These are phyloP conservation scores for Spinacia oleracea DNA, from an alignment of 179 eudicot species.

Conservation along the genomic window DNA sequence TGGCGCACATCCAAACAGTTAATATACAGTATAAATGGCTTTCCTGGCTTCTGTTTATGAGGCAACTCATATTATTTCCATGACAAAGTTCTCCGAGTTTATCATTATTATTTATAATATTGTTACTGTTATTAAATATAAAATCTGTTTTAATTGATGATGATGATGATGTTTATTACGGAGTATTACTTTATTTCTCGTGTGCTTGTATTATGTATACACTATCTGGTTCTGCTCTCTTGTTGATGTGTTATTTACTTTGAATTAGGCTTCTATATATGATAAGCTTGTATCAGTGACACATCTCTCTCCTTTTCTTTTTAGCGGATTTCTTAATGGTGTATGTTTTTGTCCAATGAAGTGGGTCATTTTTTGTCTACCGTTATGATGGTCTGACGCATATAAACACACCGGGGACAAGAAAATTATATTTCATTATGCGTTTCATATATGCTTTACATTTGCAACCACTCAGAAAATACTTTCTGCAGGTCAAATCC, in stretches of 20 bases:
- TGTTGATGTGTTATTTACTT: neutral
- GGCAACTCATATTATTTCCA: neutral
- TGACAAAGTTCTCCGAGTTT: too few species aligned
- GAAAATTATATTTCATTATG: neutral
- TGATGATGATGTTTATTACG: neutral
- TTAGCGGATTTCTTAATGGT: neutral
- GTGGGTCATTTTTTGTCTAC: slow-evolving; percentile 2
- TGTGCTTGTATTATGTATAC: neutral
- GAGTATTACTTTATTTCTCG: neutral
- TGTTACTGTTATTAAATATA: too few species aligned
- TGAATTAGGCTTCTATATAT: neutral
- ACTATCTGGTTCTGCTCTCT: neutral
- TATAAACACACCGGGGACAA: neutral
- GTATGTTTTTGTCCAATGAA: slow-evolving; percentile 1
- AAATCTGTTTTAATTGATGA: neutral
- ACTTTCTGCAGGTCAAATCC: slow-evolving; percentile 48
- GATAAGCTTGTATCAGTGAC: neutral
- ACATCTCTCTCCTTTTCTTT: neutral
- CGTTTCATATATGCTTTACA: neutral
- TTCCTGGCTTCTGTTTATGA: neutral
- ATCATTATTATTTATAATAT: too few species aligned
- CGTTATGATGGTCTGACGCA: neutral
- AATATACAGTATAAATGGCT: neutral
- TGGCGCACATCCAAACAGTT: neutral
- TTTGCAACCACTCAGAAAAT: slow-evolving; percentile 17